These are phyloP conservation scores for Parastagonospora avenae DNA, from an alignment of 2,329 filamentous ascomycete genomes.

Conservation along the genomic window DNA sequence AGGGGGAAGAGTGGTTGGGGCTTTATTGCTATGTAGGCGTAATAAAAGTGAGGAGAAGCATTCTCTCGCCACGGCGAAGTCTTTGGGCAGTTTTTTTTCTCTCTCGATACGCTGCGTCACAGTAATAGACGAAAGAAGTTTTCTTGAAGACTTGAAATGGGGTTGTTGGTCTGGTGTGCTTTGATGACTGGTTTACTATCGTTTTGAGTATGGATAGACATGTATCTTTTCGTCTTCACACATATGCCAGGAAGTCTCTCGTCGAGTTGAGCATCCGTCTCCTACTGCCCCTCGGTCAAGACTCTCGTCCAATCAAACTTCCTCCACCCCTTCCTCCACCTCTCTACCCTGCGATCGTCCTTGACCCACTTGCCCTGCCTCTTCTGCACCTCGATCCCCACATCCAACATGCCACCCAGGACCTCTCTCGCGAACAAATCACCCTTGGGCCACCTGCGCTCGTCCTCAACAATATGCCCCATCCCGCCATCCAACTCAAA, in stretches of 20 bases:
- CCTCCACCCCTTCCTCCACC: conserved; percentile 82
- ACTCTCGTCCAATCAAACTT: conserved; percentile 89
- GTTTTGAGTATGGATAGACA: background rate
- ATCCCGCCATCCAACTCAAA: conserved; percentile 90
- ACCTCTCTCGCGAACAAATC: conserved; percentile 93
- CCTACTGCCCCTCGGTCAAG: conserved; percentile 55
- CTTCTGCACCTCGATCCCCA: conserved; percentile 81
- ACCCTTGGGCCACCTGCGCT: conserved; percentile 81
- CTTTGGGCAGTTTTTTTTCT: background rate
- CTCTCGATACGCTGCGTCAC: background rate
- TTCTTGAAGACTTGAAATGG: background rate
- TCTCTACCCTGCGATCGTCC: conserved; percentile 70
- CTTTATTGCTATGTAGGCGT: background rate
- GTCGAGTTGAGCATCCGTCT: background rate
- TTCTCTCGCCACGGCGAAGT: background rate
- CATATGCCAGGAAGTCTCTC: background rate
- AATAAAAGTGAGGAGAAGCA: background rate
- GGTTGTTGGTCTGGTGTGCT: background rate
- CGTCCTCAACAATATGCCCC: conserved; percentile 90
- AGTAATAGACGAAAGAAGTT: background rate
- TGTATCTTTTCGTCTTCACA: background rate
- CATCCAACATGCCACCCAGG: conserved; percentile 88
- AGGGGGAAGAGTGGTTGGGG: background rate
- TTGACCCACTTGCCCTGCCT: conserved; percentile 85
- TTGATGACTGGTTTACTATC: background rate